These are phyloP conservation scores for Scheffersomyces parashehatae DNA, from an alignment of 1,139 yeast species.

Conservation along the genomic window DNA sequence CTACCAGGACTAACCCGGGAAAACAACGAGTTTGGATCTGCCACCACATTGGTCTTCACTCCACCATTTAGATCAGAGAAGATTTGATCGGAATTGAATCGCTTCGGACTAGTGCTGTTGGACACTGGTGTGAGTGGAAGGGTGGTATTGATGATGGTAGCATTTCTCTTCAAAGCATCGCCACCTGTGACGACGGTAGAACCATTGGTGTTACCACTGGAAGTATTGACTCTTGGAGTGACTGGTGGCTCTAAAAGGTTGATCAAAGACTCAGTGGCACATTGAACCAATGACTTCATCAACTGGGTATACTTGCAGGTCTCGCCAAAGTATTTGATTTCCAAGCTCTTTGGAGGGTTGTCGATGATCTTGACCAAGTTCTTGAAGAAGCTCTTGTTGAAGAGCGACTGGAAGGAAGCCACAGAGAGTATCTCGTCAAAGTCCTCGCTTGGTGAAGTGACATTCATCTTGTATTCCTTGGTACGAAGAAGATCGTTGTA, in stretches of 20 bases:
- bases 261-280: constrained; percentile 24
- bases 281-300: constrained; percentile 38
- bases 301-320: constrained; percentile 35
- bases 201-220: background rate
- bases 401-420: constrained; percentile 23
- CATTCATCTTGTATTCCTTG: constrained; percentile 4
- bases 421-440: constrained; percentile 19
- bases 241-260: constrained; percentile 19
- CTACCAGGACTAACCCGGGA: constrained; percentile 1
- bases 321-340: constrained; percentile 42
- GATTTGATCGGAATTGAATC: constrained; percentile 14
- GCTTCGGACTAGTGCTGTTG: constrained; percentile 25
- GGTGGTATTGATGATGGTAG: constrained; percentile 1
- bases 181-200: background rate
- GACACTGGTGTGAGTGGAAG: constrained; percentile 31
- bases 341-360: constrained; percentile 48
- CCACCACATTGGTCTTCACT: constrained; percentile 1
- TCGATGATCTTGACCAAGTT: constrained; percentile 41
- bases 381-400: constrained; percentile 27
- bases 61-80: constrained; percentile 4
- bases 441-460: constrained; percentile 1
- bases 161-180: constrained; percentile 1
- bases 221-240: constrained; percentile 13
- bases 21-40: background rate
- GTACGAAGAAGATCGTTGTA: constrained; percentile 20